Evolutionary conservation across 2,329 filamentous ascomycete genomes (phyloP).

Genomic region (Aureobasidium subglaciale): DNA sequence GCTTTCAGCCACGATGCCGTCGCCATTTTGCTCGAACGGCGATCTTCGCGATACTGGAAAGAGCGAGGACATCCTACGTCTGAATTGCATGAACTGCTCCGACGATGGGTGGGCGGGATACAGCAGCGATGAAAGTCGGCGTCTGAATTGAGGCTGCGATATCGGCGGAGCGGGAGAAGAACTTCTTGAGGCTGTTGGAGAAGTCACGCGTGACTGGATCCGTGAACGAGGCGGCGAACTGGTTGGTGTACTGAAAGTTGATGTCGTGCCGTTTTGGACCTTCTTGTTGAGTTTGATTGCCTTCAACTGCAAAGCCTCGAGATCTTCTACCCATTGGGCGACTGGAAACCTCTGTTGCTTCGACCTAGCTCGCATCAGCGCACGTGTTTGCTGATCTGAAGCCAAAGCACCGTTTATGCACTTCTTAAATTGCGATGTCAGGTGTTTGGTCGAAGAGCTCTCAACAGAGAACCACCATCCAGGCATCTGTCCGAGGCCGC

Average conservation of each 20-base stretch:
- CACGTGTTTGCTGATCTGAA: constrained; percentile 49
- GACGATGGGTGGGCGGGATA: not conserved
- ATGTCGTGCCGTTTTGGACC: constrained; percentile 27
- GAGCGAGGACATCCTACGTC: not conserved
- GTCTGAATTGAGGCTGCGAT: constrained; percentile 16
- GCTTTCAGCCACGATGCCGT: not conserved
- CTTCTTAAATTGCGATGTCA: constrained; percentile 57
- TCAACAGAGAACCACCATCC: not conserved
- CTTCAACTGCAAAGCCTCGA: constrained; percentile 55
- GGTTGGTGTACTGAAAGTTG: constrained; percentile 23
- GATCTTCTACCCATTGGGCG: constrained; percentile 58
- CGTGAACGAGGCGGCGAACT: constrained; percentile 36
- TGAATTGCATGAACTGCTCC: not conserved
- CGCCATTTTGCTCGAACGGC: not conserved
- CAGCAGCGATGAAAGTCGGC: not conserved
- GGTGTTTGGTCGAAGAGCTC: constrained; percentile 51
- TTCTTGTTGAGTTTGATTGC: constrained; percentile 52
- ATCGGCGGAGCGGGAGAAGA: constrained; percentile 23
- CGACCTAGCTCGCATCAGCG: constrained; percentile 57
- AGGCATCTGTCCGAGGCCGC: constrained; percentile 29
- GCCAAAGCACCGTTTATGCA: constrained; percentile 54
- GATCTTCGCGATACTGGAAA: not conserved
- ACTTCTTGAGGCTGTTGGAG: constrained; percentile 25
- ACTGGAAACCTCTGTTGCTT: constrained; percentile 61
- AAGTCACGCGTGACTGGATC: constrained; percentile 33